Conservation (phyloP, 176 grass and related monocot species). For the Miscanthus lutarioriparius region DNA sequence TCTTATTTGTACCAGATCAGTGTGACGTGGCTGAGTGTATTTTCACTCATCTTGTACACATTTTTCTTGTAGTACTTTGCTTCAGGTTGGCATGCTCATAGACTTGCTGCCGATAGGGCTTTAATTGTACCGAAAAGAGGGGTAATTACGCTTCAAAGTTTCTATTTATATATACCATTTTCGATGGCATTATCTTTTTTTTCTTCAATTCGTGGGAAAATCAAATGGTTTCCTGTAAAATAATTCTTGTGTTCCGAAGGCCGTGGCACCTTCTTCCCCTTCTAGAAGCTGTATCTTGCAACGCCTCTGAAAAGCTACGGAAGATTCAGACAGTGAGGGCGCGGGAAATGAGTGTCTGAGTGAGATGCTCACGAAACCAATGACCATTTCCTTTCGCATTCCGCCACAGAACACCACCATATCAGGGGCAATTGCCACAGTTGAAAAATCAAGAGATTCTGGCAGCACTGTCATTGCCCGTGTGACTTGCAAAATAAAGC, state of each 20-base stretch:
- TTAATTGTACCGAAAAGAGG: background rate
- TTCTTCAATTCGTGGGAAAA: background rate
- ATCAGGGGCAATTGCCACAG: slow-evolving; percentile 1
- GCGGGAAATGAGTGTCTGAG: background rate
- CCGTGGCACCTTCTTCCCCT: background rate
- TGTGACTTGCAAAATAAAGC: slow-evolving; percentile 13
- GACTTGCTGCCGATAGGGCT: background rate
- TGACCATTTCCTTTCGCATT: background rate
- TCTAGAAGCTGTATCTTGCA: slow-evolving; percentile 30
- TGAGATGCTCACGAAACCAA: slow-evolving; percentile 9
- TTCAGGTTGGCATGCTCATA: background rate
- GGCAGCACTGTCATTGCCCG: background rate
- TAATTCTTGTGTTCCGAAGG: background rate
- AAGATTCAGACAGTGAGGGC: slow-evolving; percentile 29
- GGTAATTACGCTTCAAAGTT: background rate
- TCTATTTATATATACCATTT: background rate
- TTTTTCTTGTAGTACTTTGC: background rate
- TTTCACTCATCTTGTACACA: background rate
- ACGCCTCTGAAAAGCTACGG: background rate
- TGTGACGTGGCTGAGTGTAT: background rate
- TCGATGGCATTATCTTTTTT: background rate
- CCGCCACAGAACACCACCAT: background rate
- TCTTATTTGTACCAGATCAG: background rate
- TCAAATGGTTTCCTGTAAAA: background rate
- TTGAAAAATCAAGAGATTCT: slow-evolving; percentile 30